Evolutionary conservation across 768 basidiomycete species (phyloP), one percentile per base, ranked within the genome.

Genomic region (Boletus pseudo-olivaceus): DNA sequence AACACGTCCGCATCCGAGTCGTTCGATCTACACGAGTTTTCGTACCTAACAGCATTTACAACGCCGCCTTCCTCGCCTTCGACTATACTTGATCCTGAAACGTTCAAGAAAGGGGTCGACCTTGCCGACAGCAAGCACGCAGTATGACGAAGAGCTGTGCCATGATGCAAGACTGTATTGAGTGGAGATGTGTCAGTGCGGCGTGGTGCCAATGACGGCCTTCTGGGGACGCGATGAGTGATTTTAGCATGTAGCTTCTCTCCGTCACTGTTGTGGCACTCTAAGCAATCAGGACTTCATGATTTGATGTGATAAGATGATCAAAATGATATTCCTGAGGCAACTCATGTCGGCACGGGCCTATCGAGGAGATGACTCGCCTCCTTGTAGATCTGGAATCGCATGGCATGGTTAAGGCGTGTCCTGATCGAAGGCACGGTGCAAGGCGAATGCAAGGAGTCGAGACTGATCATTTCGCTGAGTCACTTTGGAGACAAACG

Each of bases 1-100:
- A 53, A 40, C 33, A 57, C 57, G 12, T 38, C 56, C 27, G 45
- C 55, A 29, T 61, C 56, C 46, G 50, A 53, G 12, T 55, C 57
- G 35, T 65, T 60, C 17, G 67, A 71, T 45, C 39, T 69, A 54
- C 56, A 65, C 55, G 67, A 67, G 58, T 63, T 65, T 63, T 71
- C 70, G 29, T 65, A 69, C 44, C 30, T 67, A 33, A 69, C 67
- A 11, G 68, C 65, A 12, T 65, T 66, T 35, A 67, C 68, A 26
- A 71, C 69, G 51, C 67, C 61, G 50, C 59, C 67, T 48, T 64
- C 67, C 26, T 65, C 65, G 15, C 66, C 65, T 57, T 66, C 64
- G 7, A 52, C 47, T 6, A 51, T 38, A 35, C 37, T 54, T 47
- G 50, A 44, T 45, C 53, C 26, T 23, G 55, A 57, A 54, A 44